Evolutionary conservation across 169 alveolate species (phyloP), one percentile per base, ranked within the genome.

Genomic region (Besnoitia besnoiti): DNA sequence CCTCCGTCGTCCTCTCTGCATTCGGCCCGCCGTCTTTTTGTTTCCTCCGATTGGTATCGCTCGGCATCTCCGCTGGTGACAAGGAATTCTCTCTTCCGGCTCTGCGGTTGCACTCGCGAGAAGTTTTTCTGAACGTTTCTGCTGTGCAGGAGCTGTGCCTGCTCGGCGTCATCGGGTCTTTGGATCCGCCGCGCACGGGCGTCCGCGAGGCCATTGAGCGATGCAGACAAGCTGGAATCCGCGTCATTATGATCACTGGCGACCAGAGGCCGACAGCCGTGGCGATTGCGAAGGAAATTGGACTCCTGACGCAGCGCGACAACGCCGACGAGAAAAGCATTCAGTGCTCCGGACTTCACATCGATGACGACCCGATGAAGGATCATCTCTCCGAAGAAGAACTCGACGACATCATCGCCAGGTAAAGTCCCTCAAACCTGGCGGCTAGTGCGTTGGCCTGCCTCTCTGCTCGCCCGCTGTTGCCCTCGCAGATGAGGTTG

Each of bases 181-280:
- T 98, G 90, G 99, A 99, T 95, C 99, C 99, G 42, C 99, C 99
- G 8, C 97, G 99, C 85, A 97, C 96, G 16, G 99, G 99, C n/a
- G 99, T 99, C 49, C 99, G 99, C 91, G 98, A 95, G 76, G 99
- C 99, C 51, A 98, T 99, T 37, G 96, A 95, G 85, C 96, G 96
- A 33, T 99, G 99, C 85, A 95, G 97, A 62, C 97, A 94, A 76
- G 99, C 99, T 12, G 99, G 99, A 44, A 99, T 99, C 49, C 98
- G 99, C 12, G 99, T 99, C 27, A 97, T 99, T 80, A 99, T 99
- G 99, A 99, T 99, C 76, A 99, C 99, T n/a, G 99, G 99, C 35
- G 99, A 98, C 95, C 99, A 98, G 96, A 97, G 96, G 92, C 96
- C 96, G 19, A 99, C 99, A 0, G 99, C 99, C 1, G 95, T 97